Conservation (phyloP, 2,329 filamentous ascomycete species). For the Trematosphaeria pertusa region DNA sequence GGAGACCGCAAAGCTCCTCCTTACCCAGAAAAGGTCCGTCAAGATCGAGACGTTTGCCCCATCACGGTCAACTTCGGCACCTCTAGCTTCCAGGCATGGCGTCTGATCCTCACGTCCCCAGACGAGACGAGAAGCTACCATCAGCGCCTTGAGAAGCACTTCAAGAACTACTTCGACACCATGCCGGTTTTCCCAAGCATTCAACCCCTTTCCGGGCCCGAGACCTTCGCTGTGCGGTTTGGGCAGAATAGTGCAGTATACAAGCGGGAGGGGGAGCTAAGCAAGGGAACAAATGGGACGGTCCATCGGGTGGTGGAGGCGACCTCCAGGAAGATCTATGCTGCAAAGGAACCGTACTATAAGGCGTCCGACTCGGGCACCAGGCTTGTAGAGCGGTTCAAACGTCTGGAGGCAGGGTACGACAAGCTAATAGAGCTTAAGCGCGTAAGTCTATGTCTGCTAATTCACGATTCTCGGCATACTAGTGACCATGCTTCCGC, state of each 20-base stretch:
- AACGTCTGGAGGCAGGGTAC: conserved; percentile 1
- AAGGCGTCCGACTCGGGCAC: not conserved
- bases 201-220: not conserved
- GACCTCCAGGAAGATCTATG: conserved; percentile 1
- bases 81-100: not conserved
- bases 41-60: not conserved
- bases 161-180: not conserved
- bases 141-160: not conserved
- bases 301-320: conserved; percentile 1
- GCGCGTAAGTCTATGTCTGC: not conserved
- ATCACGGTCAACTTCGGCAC: conserved; percentile 1
- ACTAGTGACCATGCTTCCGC: conserved; percentile 1
- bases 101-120: conserved; percentile 1
- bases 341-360: conserved; percentile 2
- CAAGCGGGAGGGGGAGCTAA: not conserved
- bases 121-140: not conserved
- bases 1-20: conserved; percentile 1
- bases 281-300: not conserved
- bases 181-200: not conserved
- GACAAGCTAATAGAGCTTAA: not conserved
- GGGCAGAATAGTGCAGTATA: conserved; percentile 1
- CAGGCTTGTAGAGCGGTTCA: conserved; percentile 1
- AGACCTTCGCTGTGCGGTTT: not conserved
- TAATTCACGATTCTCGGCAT: conserved; percentile 1
- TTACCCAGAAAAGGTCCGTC: not conserved